Evolutionary conservation across 257 asterid genomes (phyloP), one percentile per base, ranked within the genome.

Genomic region (Handroanthus guayacan): DNA sequence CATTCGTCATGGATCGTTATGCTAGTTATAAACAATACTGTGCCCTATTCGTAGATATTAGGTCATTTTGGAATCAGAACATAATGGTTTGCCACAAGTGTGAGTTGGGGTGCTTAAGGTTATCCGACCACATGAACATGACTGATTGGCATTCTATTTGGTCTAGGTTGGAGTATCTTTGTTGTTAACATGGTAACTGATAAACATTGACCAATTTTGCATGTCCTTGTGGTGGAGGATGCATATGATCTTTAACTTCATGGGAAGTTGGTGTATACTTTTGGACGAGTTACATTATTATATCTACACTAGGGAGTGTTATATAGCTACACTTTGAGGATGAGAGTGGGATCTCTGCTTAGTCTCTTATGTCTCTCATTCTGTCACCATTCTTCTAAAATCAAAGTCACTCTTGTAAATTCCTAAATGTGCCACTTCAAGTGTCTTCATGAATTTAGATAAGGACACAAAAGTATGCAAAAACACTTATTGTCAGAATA

Each of bases 1-100:
- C 16, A 57, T 13, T 51, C 41, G 50, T 47, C 50, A 4, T 41
- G 67, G 11, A 3, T 48, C 47, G n/a, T 41, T n/a, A 38, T 61
- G 36, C 60, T 56, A 13, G 52, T 52, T 68, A 16, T 68, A 52
- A 61, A 38, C 67, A 63, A 20, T 25, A 38, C 48, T 58, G 8
- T 47, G 37, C 13, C 52, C 58, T 6, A 62, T 67, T 48, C 3
- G 31, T 62, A 39, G 17, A 25, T 54, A 63, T 63, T 18, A 14
- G 50, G 64, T 60, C 39, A 51, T 38, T 75, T 78, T 79, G 16
- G 50, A 34, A 75, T 71, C 16, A 31, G 57, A 71, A 78, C 62
- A 36, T 63, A 31, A 50, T 17, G 25, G 60, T 69, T 61, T 54
- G 2, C 36, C 9, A 12, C 43, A n/a, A 18, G 50, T 38, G 41